A percentile compares a stretch with the other conserved stretches of the same genome.
Evolutionary conservation across 2,329 filamentous ascomycete genomes (phyloP).

Genomic region (Stagonosporopsis vannaccii): DNA sequence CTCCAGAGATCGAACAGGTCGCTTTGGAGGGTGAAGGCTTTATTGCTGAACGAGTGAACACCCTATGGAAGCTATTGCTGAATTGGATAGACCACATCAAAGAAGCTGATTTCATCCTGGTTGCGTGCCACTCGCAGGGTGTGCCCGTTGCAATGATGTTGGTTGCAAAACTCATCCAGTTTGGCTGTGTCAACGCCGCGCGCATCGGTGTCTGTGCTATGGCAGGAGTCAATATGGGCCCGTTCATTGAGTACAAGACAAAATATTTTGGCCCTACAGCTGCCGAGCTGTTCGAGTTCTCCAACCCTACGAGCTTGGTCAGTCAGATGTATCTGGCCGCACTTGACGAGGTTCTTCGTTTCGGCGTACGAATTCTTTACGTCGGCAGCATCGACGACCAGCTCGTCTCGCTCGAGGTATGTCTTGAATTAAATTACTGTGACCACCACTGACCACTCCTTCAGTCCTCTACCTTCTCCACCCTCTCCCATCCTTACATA

Average conservation of each 20-base stretch:
- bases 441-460: constrained; percentile 51
- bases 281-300: constrained; percentile 95
- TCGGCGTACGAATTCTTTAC: constrained; percentile 84
- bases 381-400: constrained; percentile 97
- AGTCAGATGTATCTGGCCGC: constrained; percentile 82
- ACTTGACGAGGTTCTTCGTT: constrained; percentile 75
- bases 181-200: constrained; percentile 76
- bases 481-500: constrained; percentile 88
- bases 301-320: constrained; percentile 79
- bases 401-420: constrained; percentile 86
- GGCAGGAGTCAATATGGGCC: constrained; percentile 92
- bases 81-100: constrained; percentile 95
- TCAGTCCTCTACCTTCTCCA: constrained; percentile 86
- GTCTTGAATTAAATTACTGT: background rate
- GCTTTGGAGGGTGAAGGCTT: constrained; percentile 94
- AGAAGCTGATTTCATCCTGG: constrained; percentile 83
- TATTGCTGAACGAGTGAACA: constrained; percentile 86
- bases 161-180: constrained; percentile 87
- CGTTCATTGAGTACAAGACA: constrained; percentile 90
- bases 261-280: constrained; percentile 88
- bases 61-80: constrained; percentile 90
- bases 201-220: constrained; percentile 86
- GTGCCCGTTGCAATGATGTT: constrained; percentile 94
- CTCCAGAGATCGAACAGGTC: constrained; percentile 89
- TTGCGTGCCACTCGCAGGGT: constrained; percentile 96